Conservation (phyloP, 441 rosid species). For the Gossypium schwendimanii region DNA sequence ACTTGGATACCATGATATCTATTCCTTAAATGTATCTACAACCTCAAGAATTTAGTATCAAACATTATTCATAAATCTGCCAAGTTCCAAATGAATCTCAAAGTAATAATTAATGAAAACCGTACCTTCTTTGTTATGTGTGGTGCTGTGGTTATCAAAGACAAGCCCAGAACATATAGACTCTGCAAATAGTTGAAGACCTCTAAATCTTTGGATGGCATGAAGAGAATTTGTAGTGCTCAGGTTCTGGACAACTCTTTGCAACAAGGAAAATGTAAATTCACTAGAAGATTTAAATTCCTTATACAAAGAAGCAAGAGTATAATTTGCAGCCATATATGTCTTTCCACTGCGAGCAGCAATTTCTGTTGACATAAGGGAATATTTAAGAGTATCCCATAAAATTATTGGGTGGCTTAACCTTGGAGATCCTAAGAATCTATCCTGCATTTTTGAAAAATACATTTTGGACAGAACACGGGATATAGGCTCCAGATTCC, state of each 20-base stretch:
- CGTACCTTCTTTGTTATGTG: conserved; percentile 46
- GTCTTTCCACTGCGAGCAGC: conserved; percentile 61
- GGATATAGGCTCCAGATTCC: conserved; percentile 50
- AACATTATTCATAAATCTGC: background rate
- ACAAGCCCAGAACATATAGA: conserved; percentile 70
- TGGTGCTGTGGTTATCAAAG: conserved; percentile 28
- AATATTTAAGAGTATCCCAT: conserved; percentile 92
- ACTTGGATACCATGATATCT: background rate
- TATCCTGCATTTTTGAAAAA: conserved; percentile 41
- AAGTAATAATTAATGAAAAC: background rate
- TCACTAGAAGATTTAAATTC: conserved; percentile 71
- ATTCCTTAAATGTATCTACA: background rate
- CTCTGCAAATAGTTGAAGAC: conserved; percentile 69
- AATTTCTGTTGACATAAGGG: conserved; percentile 81
- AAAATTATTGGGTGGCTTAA: conserved; percentile 51
- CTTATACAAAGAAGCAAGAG: conserved; percentile 45
- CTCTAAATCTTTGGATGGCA: conserved; percentile 82
- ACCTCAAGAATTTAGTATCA: background rate
- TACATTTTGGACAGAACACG: conserved; percentile 52
- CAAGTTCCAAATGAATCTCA: background rate
- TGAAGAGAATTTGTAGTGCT: conserved; percentile 52
- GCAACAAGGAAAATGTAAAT: conserved; percentile 60
- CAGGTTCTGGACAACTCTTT: conserved; percentile 59
- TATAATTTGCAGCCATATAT: conserved; percentile 41
- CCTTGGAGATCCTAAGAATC: conserved; percentile 35